phyloP scores from a whole-genome alignment of 1,284 basidiomycete genomes.

The Trametes polyzona region DNA sequence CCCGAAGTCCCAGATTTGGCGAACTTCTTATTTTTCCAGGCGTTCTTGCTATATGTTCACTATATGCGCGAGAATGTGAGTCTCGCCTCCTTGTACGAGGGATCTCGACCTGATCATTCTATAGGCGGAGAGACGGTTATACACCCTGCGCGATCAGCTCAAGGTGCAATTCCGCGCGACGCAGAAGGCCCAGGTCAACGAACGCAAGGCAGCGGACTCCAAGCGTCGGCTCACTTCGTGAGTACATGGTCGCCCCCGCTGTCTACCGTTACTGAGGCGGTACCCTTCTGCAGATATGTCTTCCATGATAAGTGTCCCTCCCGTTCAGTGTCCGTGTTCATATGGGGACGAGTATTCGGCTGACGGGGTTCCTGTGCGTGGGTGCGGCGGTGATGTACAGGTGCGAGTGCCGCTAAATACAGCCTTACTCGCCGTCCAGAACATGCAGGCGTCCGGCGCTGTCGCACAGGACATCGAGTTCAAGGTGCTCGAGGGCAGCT shows the following conservation, averaged over 20 bases:
- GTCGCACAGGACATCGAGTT: slow-evolving; percentile 80
- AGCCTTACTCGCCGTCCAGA: slow-evolving; percentile 86
- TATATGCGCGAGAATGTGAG: slow-evolving; percentile 54
- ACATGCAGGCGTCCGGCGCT: slow-evolving; percentile 76
- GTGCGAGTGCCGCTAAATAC: slow-evolving; percentile 93
- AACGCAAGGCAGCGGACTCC: slow-evolving; percentile 78
- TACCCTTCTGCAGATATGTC: slow-evolving; percentile 56
- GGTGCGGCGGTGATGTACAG: slow-evolving; percentile 44
- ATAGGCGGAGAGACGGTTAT: slow-evolving; percentile 62
- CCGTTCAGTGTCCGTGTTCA: neutral
- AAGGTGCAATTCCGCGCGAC: slow-evolving; percentile 80
- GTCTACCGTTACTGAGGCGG: neutral
- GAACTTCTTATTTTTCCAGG: slow-evolving; percentile 70
- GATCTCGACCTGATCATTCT: neutral
- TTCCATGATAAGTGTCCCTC: slow-evolving; percentile 64
- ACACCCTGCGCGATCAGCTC: slow-evolving; percentile 68
- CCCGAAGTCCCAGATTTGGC: slow-evolving; percentile 51
- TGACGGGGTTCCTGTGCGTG: slow-evolving; percentile 7
- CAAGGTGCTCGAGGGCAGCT: slow-evolving; percentile 77
- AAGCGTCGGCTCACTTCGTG: slow-evolving; percentile 82
- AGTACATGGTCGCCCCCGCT: slow-evolving; percentile 27
- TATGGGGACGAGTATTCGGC: slow-evolving; percentile 21
- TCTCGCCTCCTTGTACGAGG: neutral
- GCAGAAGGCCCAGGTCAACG: slow-evolving; percentile 85
- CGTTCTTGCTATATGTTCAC: slow-evolving; percentile 59